Evolutionary conservation across 1,284 basidiomycete genomes (phyloP), one percentile per base, ranked within the genome.

Genomic region (Marasmius fiardii): DNA sequence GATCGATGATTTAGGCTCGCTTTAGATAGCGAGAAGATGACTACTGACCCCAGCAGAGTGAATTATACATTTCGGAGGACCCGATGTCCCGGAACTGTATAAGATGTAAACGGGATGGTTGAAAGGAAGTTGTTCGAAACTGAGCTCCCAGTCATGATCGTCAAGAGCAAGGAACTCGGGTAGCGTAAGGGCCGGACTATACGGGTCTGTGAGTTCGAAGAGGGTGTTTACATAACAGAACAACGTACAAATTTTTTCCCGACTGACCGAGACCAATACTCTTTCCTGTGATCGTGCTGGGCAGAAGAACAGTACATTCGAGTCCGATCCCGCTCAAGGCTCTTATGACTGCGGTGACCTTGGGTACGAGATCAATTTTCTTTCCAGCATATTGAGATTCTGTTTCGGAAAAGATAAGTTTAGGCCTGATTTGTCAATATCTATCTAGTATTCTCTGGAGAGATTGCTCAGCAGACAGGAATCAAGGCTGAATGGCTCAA

Each of bases 1-100:
- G 8, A 28, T 24, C n/a, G n/a, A 31, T 16, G 55, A 3, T n/a
- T 31, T n/a, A 26, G 16, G 2, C 14, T n/a, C 8, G 24, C 7
- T 5, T 8, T 1, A 3, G 31, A 1, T 16, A n/a, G 20, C 2
- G 6, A 16, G 47, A 23, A 16, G 18, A n/a, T 14, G n/a, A 12
- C 1, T 4, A 75, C 90, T 77, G 58, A 93, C 93, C 2, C 92
- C 93, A 28, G 84, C 86, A 31, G 85, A 82, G 70, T 95, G 93
- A 3, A 91, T 82, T 55, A 93, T 93, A 58, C 90, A 90, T 69
- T 93, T 93, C 0, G 86, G 86, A 35, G 84, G 80, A 37, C 92
- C 92, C 4, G 89, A 92, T 0, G 92, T 95, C 12, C 93, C 93
- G 21, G 87, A 91, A 21, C 88, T 92, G 69, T 93, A 95, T 11